phyloP scores from a whole-genome alignment of 495 filamentous ascomycete genomes.

The Sporormia fimetaria region DNA sequence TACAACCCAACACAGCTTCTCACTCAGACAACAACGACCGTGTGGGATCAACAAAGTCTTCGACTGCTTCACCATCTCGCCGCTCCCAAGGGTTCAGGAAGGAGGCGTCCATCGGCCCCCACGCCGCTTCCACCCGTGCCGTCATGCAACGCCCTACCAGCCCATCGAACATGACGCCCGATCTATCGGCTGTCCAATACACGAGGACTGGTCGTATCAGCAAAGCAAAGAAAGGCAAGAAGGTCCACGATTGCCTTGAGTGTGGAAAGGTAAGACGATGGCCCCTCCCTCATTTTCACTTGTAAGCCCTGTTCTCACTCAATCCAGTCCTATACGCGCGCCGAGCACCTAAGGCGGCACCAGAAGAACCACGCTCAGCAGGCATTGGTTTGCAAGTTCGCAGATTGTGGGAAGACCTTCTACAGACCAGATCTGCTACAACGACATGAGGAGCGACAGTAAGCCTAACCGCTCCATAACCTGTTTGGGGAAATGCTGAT shows the following conservation, averaged over 20 bases:
- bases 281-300: neutral
- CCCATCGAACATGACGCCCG: conserved; percentile 21
- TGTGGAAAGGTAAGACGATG: conserved; percentile 31
- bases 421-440: conserved; percentile 62
- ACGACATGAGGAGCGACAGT: conserved; percentile 78
- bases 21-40: conserved; percentile 24
- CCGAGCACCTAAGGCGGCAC: conserved; percentile 79
- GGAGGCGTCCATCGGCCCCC: conserved; percentile 22
- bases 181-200: conserved; percentile 23
- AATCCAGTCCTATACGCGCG: conserved; percentile 47
- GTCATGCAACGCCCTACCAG: conserved; percentile 24
- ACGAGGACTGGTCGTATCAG: conserved; percentile 34
- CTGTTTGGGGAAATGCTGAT: conserved; percentile 12
- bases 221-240: conserved; percentile 34
- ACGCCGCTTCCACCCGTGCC: conserved; percentile 21
- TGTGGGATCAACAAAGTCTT: conserved; percentile 15
- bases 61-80: conserved; percentile 20
- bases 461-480: conserved; percentile 7
- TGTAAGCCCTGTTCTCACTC: conserved; percentile 1
- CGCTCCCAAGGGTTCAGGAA: conserved; percentile 20
- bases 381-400: conserved; percentile 53
- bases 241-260: conserved; percentile 32
- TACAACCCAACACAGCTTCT: conserved; percentile 15
- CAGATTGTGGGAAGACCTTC: conserved; percentile 53
- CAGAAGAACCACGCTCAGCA: conserved; percentile 71